Base-by-base conservation (phyloP, 805 yeast species). In the Saturnispora silvae region DNA sequence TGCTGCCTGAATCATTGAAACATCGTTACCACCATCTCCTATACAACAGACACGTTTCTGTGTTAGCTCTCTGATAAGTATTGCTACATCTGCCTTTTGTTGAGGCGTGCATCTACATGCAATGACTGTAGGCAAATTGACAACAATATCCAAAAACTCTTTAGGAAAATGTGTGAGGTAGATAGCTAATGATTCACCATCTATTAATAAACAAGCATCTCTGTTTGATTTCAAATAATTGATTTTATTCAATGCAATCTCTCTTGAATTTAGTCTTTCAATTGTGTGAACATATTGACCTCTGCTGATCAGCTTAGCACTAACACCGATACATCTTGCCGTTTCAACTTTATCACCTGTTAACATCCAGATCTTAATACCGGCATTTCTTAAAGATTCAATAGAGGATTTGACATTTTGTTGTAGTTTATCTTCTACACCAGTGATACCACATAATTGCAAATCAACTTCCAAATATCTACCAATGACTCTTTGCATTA, bases 21-120 rank as follows among this genome's bases (percentile, higher is more conserved):
- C 99, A 60, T 92, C 99, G 52, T 92, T 92, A 50, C 99, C 99
- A 51, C 99, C 99, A 59, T 92, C 99, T 40, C 99, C 99, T 47
- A 92, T 94, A 53, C 97, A 92, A 47, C 97, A 89, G 2, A 89
- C 96, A 35, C 98, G 65, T 52, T 83, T 84, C 4, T 84, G 83
- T 0, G 97, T 92, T 22, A 73, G 61, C 41, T 72, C 72, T 50
- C 87, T 72, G 45, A 92, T 92, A 45, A 80, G 63, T 19, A 72
- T 49, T 0, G 97, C 96, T 38, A 94, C 82, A 54, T 92, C 97
- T 0, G 97, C 97, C 56, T 92, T 92, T 52, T 92, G 99, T 58
- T 94, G 97, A 0, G 99, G 99, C 1, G 96, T 79, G 61, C 99
- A 92, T 47, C 99, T 81, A 56, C 98, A 92, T 0, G 98, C 97